Percentiles rank a stretch among this genome's conserved stretches.
Conservation (phyloP, 305 asterid species). For the Solanum aculeatissimum region DNA sequence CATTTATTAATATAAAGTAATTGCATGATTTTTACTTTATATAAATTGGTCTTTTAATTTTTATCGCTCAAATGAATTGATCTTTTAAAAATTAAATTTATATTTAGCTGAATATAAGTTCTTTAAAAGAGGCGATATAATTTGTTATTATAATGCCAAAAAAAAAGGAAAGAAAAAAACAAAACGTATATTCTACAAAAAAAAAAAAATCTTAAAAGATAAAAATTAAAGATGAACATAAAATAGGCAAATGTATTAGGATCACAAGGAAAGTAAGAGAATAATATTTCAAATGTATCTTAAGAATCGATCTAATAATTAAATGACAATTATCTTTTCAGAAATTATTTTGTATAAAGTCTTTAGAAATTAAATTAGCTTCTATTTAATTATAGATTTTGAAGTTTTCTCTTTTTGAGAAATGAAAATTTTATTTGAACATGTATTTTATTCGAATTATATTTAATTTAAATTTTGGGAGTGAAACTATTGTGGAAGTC, state of each 20-base stretch:
- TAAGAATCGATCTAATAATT: neutral
- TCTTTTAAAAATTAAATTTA: neutral
- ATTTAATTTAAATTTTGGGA: neutral
- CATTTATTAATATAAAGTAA: neutral
- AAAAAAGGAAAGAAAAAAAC: no score
- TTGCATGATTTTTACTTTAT: neutral
- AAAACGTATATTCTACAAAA: no score
- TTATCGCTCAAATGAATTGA: neutral
- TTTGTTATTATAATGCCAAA: neutral
- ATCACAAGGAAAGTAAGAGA: neutral
- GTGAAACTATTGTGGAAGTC: neutral
- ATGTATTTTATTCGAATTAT: neutral
- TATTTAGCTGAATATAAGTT: neutral
- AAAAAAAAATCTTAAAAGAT: neutral
- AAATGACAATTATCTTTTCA: neutral
- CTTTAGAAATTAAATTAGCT: neutral
- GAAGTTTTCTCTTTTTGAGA: neutral
- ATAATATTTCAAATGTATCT: neutral
- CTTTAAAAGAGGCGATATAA: neutral
- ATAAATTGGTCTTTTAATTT: neutral
- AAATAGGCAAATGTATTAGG: neutral
- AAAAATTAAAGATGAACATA: neutral
- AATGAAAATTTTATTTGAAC: neutral
- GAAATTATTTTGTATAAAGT: neutral
- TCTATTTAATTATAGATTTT: neutral